Evolutionary conservation across 371 early-diverging fungal genomes (phyloP).

Genomic region (Entomophthora muscae): DNA sequence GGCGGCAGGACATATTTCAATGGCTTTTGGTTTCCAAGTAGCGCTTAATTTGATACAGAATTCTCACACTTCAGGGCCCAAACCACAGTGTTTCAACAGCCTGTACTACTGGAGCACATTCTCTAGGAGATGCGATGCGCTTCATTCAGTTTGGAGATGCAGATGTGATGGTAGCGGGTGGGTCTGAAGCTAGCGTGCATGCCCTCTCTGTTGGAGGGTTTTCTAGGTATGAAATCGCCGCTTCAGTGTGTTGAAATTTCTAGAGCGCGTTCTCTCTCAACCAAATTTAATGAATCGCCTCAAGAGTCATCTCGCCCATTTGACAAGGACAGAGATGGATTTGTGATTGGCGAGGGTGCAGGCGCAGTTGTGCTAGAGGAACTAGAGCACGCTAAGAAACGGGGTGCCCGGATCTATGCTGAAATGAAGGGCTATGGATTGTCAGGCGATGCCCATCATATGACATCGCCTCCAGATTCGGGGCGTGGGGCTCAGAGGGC

Average conservation of each 20-base stretch:
- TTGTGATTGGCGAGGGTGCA: slow-evolving; percentile 91
- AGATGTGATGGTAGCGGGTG: slow-evolving; percentile 94
- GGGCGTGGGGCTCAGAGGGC: slow-evolving; percentile 72
- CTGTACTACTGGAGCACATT: slow-evolving; percentile 89
- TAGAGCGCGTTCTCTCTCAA: slow-evolving; percentile 67
- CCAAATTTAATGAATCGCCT: slow-evolving; percentile 58
- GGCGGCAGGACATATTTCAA: slow-evolving; percentile 85
- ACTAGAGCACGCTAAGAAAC: slow-evolving; percentile 63
- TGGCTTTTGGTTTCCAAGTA: slow-evolving; percentile 67
- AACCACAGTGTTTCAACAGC: slow-evolving; percentile 85
- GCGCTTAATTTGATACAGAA: neutral
- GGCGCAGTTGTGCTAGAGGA: slow-evolving; percentile 85
- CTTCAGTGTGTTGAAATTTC: neutral
- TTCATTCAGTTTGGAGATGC: slow-evolving; percentile 86
- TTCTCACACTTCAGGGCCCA: slow-evolving; percentile 43
- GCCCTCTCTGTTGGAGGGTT: slow-evolving; percentile 84
- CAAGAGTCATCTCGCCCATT: slow-evolving; percentile 73
- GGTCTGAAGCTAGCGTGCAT: slow-evolving; percentile 67
- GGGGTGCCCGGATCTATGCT: slow-evolving; percentile 79
- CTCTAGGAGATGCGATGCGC: slow-evolving; percentile 83
- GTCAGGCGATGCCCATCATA: slow-evolving; percentile 86
- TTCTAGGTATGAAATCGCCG: slow-evolving; percentile 26
- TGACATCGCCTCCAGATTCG: slow-evolving; percentile 77
- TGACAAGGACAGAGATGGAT: slow-evolving; percentile 70
- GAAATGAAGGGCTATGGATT: slow-evolving; percentile 80